Conservation (phyloP, 257 asterid species). For the Solanum rostratum region DNA sequence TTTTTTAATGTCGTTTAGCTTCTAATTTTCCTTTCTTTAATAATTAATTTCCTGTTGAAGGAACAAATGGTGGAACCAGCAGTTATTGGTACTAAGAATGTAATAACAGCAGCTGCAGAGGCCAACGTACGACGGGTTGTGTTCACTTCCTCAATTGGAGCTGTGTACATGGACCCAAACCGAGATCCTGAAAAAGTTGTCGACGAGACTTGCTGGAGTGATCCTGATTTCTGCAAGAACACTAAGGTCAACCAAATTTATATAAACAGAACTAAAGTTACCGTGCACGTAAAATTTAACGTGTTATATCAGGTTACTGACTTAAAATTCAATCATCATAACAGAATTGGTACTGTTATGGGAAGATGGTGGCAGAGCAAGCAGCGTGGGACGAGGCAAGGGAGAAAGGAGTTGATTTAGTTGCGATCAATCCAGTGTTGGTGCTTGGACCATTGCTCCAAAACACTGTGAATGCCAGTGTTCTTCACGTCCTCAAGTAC, state of each 20-base stretch:
- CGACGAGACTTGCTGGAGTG: slow-evolving; percentile 66
- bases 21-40: background rate
- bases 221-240: slow-evolving; percentile 46
- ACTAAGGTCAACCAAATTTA: slow-evolving; percentile 29
- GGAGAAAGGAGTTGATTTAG: slow-evolving; percentile 47
- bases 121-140: slow-evolving; percentile 71
- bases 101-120: slow-evolving; percentile 79
- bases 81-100: slow-evolving; percentile 62
- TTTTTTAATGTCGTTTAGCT: background rate
- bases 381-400: slow-evolving; percentile 57
- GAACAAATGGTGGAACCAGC: slow-evolving; percentile 99
- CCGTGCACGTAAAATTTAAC: background rate
- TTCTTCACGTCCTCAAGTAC: slow-evolving; percentile 72
- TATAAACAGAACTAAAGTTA: background rate
- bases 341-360: slow-evolving; percentile 66
- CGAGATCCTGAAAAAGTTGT: slow-evolving; percentile 51
- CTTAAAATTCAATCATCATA: background rate
- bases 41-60: slow-evolving; percentile 20
- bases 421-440: slow-evolving; percentile 53
- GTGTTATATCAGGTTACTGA: background rate
- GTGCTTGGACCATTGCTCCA: slow-evolving; percentile 60
- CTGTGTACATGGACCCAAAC: slow-evolving; percentile 81
- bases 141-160: slow-evolving; percentile 86
- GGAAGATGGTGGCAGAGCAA: slow-evolving; percentile 58
- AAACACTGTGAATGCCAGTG: slow-evolving; percentile 60